phyloP scores from a whole-genome alignment of 371 early-diverging fungal genomes.

The Circinella minor region DNA sequence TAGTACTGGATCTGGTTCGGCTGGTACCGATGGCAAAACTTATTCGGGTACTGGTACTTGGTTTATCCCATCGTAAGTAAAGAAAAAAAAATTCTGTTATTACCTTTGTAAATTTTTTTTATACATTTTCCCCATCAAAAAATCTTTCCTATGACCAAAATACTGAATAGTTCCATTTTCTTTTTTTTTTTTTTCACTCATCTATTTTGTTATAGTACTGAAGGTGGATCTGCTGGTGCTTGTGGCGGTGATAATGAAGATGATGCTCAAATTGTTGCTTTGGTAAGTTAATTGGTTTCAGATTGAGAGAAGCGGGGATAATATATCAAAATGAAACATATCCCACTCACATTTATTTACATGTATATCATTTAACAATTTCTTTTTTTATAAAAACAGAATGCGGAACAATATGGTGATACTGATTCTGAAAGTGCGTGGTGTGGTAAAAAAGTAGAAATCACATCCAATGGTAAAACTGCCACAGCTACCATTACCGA shows the following conservation, averaged over 20 bases:
- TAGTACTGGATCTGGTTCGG: not conserved
- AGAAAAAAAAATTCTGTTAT: too few species aligned
- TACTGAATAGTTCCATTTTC: too few species aligned
- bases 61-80: constrained; percentile 26
- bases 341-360: not conserved
- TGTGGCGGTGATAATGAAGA: constrained; percentile 30
- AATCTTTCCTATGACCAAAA: too few species aligned
- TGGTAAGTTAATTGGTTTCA: constrained; percentile 18
- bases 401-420: constrained; percentile 41
- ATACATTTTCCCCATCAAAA: too few species aligned
- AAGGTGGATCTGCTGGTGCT: constrained; percentile 34
- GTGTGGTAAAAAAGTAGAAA: constrained; percentile 47
- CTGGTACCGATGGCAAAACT: constrained; percentile 3
- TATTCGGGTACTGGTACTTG: constrained; percentile 33
- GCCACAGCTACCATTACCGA: constrained; percentile 42
- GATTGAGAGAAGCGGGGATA: not conserved
- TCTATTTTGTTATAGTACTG: not conserved
- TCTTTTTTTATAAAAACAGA: constrained; percentile 20
- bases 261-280: constrained; percentile 29
- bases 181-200: too few species aligned
- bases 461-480: constrained; percentile 26
- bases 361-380: not conserved
- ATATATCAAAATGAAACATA: not conserved
- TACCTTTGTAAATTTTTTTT: too few species aligned
- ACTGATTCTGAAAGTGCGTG: constrained; percentile 35